Evolutionary conservation across 2,329 filamentous ascomycete species (phyloP).

Genomic region (Penicillium sp.): DNA sequence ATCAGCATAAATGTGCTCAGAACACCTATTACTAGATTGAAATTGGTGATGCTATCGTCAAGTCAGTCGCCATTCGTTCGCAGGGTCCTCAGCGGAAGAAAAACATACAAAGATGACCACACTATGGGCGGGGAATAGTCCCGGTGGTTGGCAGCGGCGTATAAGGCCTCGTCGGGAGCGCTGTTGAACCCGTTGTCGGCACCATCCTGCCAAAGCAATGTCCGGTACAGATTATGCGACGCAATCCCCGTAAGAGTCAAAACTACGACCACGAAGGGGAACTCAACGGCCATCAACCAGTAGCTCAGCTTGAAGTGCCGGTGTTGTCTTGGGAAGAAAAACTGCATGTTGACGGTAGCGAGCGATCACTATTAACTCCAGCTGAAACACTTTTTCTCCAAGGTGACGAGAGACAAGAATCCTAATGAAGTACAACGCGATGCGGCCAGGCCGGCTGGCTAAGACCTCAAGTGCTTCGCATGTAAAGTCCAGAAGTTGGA

Average conservation of each 20-base stretch:
- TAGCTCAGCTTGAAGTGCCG: constrained; percentile 57
- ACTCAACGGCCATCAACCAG: constrained; percentile 58
- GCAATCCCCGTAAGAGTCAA: constrained; percentile 66
- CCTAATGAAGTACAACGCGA: constrained; percentile 16
- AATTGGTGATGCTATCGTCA: constrained; percentile 59
- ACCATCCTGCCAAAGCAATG: constrained; percentile 65
- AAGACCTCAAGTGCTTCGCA: constrained; percentile 35
- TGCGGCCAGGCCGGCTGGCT: constrained; percentile 45
- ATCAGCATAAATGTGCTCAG: constrained; percentile 65
- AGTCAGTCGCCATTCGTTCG: constrained; percentile 12
- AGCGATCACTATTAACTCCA: neutral
- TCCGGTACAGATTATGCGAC: constrained; percentile 64
- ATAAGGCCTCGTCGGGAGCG: constrained; percentile 59
- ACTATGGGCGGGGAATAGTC: constrained; percentile 58
- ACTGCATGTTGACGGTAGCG: constrained; percentile 38
- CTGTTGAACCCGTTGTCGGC: constrained; percentile 67
- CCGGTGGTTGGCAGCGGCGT: constrained; percentile 63
- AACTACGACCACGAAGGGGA: constrained; percentile 61
- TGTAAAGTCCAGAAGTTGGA: constrained; percentile 20
- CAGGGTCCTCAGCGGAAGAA: neutral
- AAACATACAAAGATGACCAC: constrained; percentile 64
- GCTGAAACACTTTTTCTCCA: neutral
- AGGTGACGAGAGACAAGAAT: neutral
- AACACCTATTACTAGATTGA: constrained; percentile 65
- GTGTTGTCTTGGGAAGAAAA: constrained; percentile 57